These are phyloP conservation scores for Hygrophorus pudorinus DNA, from an alignment of 768 basidiomycete species.

Conservation along the genomic window DNA sequence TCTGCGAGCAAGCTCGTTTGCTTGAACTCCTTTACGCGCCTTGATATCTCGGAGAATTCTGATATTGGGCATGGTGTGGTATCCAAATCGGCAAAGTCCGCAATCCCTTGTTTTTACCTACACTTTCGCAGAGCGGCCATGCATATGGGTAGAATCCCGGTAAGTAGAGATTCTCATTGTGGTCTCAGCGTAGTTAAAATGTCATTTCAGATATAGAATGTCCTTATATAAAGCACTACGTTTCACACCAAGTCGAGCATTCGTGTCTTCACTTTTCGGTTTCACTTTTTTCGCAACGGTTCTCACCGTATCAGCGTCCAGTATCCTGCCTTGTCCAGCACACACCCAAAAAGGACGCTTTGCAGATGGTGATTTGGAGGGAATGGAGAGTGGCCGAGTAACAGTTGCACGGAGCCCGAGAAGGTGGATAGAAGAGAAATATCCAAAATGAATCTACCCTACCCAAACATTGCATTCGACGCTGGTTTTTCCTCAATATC, in stretches of 20 bases:
- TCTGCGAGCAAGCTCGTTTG: constrained; percentile 73
- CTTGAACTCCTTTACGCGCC: constrained; percentile 58
- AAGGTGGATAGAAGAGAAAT: constrained; percentile 77
- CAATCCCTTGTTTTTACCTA: not conserved
- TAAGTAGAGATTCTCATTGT: constrained; percentile 15
- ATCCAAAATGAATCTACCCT: constrained; percentile 17
- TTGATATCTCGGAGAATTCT: constrained; percentile 70
- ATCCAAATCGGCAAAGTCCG: not conserved
- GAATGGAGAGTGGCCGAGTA: constrained; percentile 25
- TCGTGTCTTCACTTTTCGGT: constrained; percentile 72
- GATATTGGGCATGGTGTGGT: constrained; percentile 30
- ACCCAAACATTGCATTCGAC: no score
- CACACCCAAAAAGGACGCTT: constrained; percentile 46
- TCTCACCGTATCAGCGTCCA: constrained; percentile 72
- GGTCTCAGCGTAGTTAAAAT: not conserved
- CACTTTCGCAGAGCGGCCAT: not conserved
- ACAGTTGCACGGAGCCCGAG: constrained; percentile 52
- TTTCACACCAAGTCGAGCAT: constrained; percentile 56
- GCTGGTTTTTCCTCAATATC: no score
- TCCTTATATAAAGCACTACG: constrained; percentile 46
- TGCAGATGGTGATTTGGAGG: constrained; percentile 37
- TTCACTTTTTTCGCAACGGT: constrained; percentile 73
- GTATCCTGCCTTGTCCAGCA: constrained; percentile 74
- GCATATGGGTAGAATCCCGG: constrained; percentile 6
- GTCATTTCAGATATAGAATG: constrained; percentile 38